Evolutionary conservation across 2,329 filamentous ascomycete species (phyloP), one percentile per base, ranked within the genome.

Genomic region (Cladosporium sphaerospermum): DNA sequence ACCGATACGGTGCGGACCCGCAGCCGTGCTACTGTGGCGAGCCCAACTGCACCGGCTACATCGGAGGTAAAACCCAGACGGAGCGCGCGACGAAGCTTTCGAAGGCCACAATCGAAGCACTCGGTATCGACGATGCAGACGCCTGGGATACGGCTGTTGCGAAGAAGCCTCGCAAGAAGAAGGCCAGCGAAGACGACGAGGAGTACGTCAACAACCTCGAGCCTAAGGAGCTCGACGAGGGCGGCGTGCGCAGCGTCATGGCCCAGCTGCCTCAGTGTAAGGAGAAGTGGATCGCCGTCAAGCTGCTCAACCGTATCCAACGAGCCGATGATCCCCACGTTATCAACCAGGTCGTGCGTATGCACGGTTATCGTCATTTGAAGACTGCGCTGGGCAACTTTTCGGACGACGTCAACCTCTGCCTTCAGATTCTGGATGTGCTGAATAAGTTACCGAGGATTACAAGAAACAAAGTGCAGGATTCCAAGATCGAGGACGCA

Each of bases 251-350:
- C 64, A 95, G 95, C 72, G 89, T 96, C 70, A 96, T 96, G 89
- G 91, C 92, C 19, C 86, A 90, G 50, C 82, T 99, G 55, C 91
- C 96, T 83, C 92, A 96, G 70, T 96, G 89, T 78, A 95, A 96
- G 72, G 93, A 99, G 77, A 96, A 96, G 72, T 99, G 93, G 93
- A 96, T 99, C 70, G 90, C 89, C 2, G 90, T 96, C 72, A 97
- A 97, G 73, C 77, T 99, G 53, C 81, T 99, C 55, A 81, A 85
- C 61, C 91, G 93, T 49, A 90, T 99, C 57, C 89, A 96, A 70
- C 80, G 82, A 39, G 91, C 87, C 66, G 82, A 92, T 45, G 90
- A 96, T 61, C 89, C 96, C 65, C 84, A 84, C 58, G 89, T 96
- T 53, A 83, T 88, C 56, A 88, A 93, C 69, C 84, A 86, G 49